A percentile compares a stretch with the other conserved stretches of the same genome.
Conservation (phyloP, 345 rosid species). For the Rubroshorea leprosula region DNA sequence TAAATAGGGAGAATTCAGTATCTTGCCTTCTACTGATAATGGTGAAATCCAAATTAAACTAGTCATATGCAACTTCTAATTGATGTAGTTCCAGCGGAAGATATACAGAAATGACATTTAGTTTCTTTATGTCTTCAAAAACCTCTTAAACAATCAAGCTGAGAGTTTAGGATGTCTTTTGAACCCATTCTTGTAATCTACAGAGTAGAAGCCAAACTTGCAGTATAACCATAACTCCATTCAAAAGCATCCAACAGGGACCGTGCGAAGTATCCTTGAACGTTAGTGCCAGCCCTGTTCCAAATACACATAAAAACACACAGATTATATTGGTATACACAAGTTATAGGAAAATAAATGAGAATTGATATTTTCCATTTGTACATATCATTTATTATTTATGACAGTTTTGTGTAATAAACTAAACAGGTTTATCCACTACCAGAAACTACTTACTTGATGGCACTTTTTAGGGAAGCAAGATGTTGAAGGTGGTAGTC, state of each 20-base stretch:
- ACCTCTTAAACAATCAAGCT: constrained; percentile 21
- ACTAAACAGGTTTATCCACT: no score
- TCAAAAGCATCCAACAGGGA: constrained; percentile 42
- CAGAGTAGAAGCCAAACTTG: constrained; percentile 33
- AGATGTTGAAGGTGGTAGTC: constrained; percentile 22
- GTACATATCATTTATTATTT: no score
- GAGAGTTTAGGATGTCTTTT: constrained; percentile 36
- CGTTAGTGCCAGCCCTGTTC: constrained; percentile 25
- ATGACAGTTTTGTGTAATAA: no score
- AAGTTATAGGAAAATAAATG: not conserved
- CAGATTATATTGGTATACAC: not conserved
- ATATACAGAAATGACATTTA: not conserved
- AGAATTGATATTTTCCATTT: no score
- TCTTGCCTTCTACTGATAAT: no score
- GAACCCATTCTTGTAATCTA: constrained; percentile 32
- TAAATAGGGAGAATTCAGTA: no score
- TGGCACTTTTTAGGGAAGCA: constrained; percentile 20
- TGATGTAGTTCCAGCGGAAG: not conserved
- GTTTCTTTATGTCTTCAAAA: constrained; percentile 8
- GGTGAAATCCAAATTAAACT: no score
- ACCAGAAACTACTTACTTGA: constrained; percentile 9
- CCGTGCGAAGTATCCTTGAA: constrained; percentile 43
- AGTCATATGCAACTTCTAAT: not conserved
- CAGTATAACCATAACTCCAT: constrained; percentile 29
- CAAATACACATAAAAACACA: not conserved